phyloP scores from a whole-genome alignment of 441 rosid genomes.

The Gossypium gossypioides region DNA sequence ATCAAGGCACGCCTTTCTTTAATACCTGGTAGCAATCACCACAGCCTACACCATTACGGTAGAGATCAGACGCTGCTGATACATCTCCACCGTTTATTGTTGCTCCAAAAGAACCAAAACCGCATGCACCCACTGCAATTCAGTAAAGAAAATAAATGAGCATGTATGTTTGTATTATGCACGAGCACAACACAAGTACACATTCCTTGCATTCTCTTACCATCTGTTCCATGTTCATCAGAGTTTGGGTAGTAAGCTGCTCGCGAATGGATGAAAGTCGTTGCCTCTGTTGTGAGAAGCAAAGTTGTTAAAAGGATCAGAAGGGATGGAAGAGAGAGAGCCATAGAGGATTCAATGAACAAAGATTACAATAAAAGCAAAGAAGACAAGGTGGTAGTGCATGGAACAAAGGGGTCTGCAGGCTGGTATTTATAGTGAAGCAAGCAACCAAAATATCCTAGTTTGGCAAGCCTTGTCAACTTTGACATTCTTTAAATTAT shows the following conservation, averaged over 20 bases:
- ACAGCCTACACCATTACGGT: constrained; percentile 53
- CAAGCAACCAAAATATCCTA: not conserved
- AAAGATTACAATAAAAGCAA: constrained; percentile 8
- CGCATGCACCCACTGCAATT: constrained; percentile 48
- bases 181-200: not conserved
- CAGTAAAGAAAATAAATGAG: constrained; percentile 11
- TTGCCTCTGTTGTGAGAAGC: constrained; percentile 27
- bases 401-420: constrained; percentile 13
- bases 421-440: constrained; percentile 33
- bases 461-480: constrained; percentile 19
- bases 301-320: constrained; percentile 21
- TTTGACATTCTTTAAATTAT: constrained; percentile 21
- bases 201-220: constrained; percentile 24
- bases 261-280: constrained; percentile 40
- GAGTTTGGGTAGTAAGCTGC: constrained; percentile 55
- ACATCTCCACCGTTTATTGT: constrained; percentile 57
- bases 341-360: constrained; percentile 22
- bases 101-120: constrained; percentile 60
- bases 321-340: constrained; percentile 23
- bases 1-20: not conserved
- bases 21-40: constrained; percentile 70
- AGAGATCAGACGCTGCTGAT: constrained; percentile 53
- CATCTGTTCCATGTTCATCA: constrained; percentile 39
- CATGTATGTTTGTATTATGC: not conserved
- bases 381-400: constrained; percentile 19